Percentiles rank a stretch among this genome's conserved stretches.
phyloP scores from a whole-genome alignment of 176 grass and related monocot genomes.

The Lolium multiflorum region DNA sequence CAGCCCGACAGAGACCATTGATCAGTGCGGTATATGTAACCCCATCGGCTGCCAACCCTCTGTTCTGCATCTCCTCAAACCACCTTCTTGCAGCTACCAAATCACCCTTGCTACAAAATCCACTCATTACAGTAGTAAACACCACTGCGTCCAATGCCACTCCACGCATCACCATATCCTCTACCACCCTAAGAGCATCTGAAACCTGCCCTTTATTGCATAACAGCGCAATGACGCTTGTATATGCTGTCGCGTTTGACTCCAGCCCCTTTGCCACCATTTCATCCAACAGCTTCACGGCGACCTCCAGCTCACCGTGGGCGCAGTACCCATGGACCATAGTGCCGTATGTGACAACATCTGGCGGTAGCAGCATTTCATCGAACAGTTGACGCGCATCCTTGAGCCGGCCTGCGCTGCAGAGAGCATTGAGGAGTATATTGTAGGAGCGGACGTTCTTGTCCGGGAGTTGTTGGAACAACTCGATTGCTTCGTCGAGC shows the following conservation, averaged over 20 bases:
- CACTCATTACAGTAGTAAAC: conserved; percentile 81
- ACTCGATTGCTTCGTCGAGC: conserved; percentile 50
- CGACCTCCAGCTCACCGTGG: conserved; percentile 55
- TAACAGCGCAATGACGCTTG: conserved; percentile 69
- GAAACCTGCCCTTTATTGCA: conserved; percentile 61
- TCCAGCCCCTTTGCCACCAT: conserved; percentile 66
- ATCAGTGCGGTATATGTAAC: conserved; percentile 81
- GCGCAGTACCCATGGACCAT: conserved; percentile 75
- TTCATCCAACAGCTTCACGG: conserved; percentile 68
- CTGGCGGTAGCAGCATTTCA: conserved; percentile 51
- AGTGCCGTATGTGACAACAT: conserved; percentile 82
- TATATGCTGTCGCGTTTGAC: conserved; percentile 67
- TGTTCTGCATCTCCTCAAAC: conserved; percentile 81
- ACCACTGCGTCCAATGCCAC: conserved; percentile 60
- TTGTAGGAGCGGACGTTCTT: conserved; percentile 79
- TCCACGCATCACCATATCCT: conserved; percentile 65
- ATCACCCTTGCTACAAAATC: conserved; percentile 75
- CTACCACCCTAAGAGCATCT: conserved; percentile 68
- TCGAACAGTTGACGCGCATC: conserved; percentile 64
- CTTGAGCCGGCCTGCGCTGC: conserved; percentile 42
- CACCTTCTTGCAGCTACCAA: conserved; percentile 60
- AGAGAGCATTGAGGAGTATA: conserved; percentile 68
- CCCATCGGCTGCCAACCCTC: conserved; percentile 59
- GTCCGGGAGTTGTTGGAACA: conserved; percentile 60
- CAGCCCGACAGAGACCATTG: conserved; percentile 65